Base-by-base conservation (phyloP, 2,329 filamentous ascomycete genomes). In the Bipolaris victoriae region DNA sequence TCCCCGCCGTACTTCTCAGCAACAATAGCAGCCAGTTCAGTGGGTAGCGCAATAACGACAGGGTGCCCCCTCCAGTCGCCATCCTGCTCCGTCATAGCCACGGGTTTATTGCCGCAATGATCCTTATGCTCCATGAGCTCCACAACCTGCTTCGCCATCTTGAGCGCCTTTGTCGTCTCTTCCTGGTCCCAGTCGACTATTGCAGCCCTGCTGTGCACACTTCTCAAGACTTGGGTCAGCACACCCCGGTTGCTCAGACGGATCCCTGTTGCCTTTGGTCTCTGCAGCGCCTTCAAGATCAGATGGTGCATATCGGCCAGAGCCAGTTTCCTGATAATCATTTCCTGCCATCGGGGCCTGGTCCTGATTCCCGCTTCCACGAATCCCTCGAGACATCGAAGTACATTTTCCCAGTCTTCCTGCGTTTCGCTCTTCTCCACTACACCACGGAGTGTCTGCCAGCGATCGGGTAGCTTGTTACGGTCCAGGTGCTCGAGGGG, bases 11-110 rank as follows among this genome's bases (percentile, higher is more conserved):
- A 68, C 55, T 68, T 72, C 49, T 76, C 71, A 3, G 76, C 77
- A 43, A 74, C 67, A 5, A 78, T 70, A 26, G 79, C 79, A 16
- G 76, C 72, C 66, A 82, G 59, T 64, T 80, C 79, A 5, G 81
- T 66, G 49, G 78, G 76, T 26, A 77, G 57, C n/a, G 76, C 80
- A 33, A 82, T 68, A 3, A 79, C 72, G 3, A 68, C 65, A 1
- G 79, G 77, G 43, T 68, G 62, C 7, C 67, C 55, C 41, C 67
- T 66, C 47, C 58, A 61, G 24, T 70, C 53, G 53, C 68, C 50
- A 73, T 70, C 4, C n/a, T 48, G 22, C 24, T 20, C 15, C 43
- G 6, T 56, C 58, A 20, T 2, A 16, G 15, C 16, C 7, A 10
- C 13, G 3, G 31, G 18, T 16, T 37, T 9, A 26, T 43, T 63